A percentile compares a stretch with the other conserved stretches of the same genome.
Conservation (phyloP, 495 filamentous ascomycete genomes). For the Aspergillus coremiiformis region DNA sequence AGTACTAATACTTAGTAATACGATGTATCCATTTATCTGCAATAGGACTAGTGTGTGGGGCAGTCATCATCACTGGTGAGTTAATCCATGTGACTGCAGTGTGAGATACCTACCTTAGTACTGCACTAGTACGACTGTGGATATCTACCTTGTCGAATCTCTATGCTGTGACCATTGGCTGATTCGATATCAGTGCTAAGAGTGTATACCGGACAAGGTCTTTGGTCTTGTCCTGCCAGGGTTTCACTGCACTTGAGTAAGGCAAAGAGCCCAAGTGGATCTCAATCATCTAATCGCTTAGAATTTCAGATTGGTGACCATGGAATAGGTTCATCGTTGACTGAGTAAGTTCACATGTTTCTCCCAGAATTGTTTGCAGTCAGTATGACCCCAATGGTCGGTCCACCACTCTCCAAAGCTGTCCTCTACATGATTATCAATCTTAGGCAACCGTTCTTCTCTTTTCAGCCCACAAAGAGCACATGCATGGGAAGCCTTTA, state of each 20-base stretch:
- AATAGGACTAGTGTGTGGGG: neutral
- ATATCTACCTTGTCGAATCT: neutral
- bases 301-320: neutral
- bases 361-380: slow-evolving; percentile 80
- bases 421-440: slow-evolving; percentile 75
- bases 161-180: neutral
- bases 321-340: slow-evolving; percentile 45
- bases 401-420: slow-evolving; percentile 96
- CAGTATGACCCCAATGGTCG: slow-evolving; percentile 77
- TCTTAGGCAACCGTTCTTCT: slow-evolving; percentile 67
- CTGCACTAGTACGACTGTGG: neutral
- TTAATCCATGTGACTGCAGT: no score
- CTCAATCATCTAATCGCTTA: neutral
- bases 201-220: no score
- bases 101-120: no score
- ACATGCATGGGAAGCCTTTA: slow-evolving; percentile 70
- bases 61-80: neutral
- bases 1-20: neutral
- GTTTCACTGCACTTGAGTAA: neutral
- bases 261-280: neutral
- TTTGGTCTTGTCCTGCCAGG: no score
- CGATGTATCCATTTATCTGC: neutral
- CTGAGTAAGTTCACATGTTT: slow-evolving; percentile 57
- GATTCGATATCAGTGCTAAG: neutral
- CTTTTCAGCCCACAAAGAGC: slow-evolving; percentile 81